Percentiles rank a stretch among this genome's conserved stretches.
These are phyloP conservation scores for Albugo laibachii DNA, from an alignment of 352 stramenopile species.

Conservation along the genomic window DNA sequence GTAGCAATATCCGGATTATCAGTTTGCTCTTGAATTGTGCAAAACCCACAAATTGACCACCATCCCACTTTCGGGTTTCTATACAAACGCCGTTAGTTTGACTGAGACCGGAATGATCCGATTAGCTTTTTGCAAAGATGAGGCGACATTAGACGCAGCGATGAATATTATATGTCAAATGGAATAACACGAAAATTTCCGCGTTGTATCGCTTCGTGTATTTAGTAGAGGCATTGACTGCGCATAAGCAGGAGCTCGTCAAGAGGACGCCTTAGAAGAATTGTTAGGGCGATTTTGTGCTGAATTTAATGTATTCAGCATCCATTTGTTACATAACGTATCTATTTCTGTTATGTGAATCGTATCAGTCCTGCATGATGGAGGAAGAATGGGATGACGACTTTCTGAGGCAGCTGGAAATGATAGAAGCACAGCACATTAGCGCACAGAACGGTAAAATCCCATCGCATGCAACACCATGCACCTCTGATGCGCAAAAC, in stretches of 20 bases:
- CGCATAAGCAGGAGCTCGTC: too few species aligned
- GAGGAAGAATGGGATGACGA: slow-evolving; percentile 69
- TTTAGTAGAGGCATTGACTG: too few species aligned
- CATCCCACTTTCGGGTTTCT: slow-evolving; percentile 90
- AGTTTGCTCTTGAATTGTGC: slow-evolving; percentile 81
- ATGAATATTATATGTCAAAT: slow-evolving; percentile 33
- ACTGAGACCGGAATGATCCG: slow-evolving; percentile 62
- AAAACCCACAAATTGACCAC: slow-evolving; percentile 79
- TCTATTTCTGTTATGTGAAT: too few species aligned
- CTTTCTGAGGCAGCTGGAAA: slow-evolving; percentile 40
- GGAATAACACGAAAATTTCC: background rate
- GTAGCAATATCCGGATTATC: slow-evolving; percentile 70
- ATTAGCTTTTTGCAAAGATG: slow-evolving; percentile 94
- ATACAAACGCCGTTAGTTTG: slow-evolving; percentile 60
- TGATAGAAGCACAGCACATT: slow-evolving; percentile 31
- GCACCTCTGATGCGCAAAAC: background rate
- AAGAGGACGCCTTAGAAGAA: too few species aligned
- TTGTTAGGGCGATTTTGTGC: too few species aligned
- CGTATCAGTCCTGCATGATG: slow-evolving; percentile 10
- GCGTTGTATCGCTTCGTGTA: too few species aligned
- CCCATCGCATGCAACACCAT: too few species aligned
- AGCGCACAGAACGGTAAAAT: background rate
- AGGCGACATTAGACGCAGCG: slow-evolving; percentile 81
- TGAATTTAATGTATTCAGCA: too few species aligned
- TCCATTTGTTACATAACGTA: too few species aligned